Conservation (phyloP, 768 basidiomycete species). For the Collybia mongolica region DNA sequence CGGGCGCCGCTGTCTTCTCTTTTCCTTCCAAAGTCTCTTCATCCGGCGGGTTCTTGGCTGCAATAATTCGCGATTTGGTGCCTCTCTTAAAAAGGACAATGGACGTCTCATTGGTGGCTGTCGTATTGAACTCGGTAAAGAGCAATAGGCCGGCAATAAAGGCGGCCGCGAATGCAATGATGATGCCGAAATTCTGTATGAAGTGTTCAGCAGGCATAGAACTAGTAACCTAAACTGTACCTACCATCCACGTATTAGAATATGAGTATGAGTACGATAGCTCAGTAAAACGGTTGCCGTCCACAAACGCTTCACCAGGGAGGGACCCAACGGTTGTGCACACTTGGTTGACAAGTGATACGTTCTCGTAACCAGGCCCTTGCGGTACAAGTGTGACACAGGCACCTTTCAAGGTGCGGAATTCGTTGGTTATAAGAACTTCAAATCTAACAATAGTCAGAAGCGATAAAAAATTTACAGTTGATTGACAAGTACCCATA, state of each 20-base stretch:
- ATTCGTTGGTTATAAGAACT: constrained; percentile 77
- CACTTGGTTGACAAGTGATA: constrained; percentile 64
- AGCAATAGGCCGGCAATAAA: constrained; percentile 55
- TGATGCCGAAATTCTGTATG: constrained; percentile 63
- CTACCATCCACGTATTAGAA: constrained; percentile 21
- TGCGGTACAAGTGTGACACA: constrained; percentile 61
- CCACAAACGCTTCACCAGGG: constrained; percentile 56
- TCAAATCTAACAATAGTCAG: constrained; percentile 52
- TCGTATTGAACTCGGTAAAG: constrained; percentile 55
- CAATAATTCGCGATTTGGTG: constrained; percentile 23
- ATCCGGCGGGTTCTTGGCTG: constrained; percentile 12
- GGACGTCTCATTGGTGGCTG: constrained; percentile 32
- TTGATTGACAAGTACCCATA: constrained; percentile 28
- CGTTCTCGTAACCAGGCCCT: constrained; percentile 60
- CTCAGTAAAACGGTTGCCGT: constrained; percentile 51
- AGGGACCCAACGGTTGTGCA: constrained; percentile 71
- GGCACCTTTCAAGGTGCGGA: constrained; percentile 61
- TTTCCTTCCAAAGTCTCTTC: constrained; percentile 32
- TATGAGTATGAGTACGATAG: constrained; percentile 48
- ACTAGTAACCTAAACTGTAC: neutral
- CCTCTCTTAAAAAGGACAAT: constrained; percentile 69
- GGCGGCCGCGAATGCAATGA: constrained; percentile 58
- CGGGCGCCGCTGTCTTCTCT: constrained; percentile 23
- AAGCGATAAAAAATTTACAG: constrained; percentile 45
- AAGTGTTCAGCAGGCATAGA: neutral